A percentile compares a stretch with the other conserved stretches of the same genome.
Evolutionary conservation across 805 yeast species (phyloP).

Genomic region (Starmera pachycereana): DNA sequence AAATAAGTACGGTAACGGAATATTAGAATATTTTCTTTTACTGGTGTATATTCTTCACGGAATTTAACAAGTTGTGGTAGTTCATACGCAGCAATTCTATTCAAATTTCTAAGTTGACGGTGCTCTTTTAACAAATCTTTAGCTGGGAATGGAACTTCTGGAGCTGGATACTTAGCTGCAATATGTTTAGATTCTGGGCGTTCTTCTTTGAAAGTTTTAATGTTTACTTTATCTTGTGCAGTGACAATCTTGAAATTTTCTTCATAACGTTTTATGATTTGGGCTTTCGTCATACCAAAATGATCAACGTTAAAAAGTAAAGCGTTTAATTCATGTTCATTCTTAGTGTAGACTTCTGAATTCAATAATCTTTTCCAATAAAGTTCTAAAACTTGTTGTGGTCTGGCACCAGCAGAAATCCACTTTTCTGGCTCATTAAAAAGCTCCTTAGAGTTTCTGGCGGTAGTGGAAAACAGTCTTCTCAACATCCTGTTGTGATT

Average conservation of each 20-base stretch:
- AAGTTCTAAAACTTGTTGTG: slow-evolving; percentile 49
- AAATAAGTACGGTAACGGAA: slow-evolving; percentile 66
- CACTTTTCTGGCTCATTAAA: slow-evolving; percentile 62
- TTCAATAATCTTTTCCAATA: slow-evolving; percentile 47
- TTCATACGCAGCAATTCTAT: slow-evolving; percentile 84
- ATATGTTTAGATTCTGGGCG: background rate
- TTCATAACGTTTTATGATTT: too few species aligned
- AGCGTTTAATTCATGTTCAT: slow-evolving; percentile 46
- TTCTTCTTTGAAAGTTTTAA: background rate
- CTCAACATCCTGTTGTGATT: too few species aligned
- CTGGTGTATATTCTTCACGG: slow-evolving; percentile 56
- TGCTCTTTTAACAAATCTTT: slow-evolving; percentile 62
- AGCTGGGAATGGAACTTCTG: slow-evolving; percentile 50
- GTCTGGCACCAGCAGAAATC: slow-evolving; percentile 45
- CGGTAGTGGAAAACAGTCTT: background rate
- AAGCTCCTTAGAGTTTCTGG: slow-evolving; percentile 1
- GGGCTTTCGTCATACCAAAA: slow-evolving; percentile 25
- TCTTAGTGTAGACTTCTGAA: slow-evolving; percentile 42
- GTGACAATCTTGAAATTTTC: too few species aligned
- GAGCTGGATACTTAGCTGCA: background rate
- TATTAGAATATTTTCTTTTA: slow-evolving; percentile 38
- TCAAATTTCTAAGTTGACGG: slow-evolving; percentile 65
- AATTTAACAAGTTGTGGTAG: slow-evolving; percentile 75
- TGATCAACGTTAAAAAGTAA: slow-evolving; percentile 36
- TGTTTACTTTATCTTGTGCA: background rate